Evolutionary conservation across 225 moss, liverwort and hornwort genomes (phyloP).

Genomic region (Polytrichum commune): DNA sequence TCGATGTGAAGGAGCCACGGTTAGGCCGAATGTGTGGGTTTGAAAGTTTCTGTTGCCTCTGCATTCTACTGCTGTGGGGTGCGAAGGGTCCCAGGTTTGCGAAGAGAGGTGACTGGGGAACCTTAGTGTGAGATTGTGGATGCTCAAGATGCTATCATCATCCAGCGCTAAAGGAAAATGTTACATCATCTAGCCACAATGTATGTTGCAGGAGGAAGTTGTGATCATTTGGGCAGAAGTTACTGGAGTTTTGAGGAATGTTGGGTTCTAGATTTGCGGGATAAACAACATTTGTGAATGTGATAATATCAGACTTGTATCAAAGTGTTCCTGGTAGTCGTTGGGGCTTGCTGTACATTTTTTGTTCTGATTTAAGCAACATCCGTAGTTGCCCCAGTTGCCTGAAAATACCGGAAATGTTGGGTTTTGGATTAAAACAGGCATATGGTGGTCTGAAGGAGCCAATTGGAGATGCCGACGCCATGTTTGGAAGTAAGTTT

Average conservation of each 20-base stretch:
- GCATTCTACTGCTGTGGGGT: background rate
- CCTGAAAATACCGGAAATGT: slow-evolving; percentile 10
- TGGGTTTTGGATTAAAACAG: slow-evolving; percentile 13
- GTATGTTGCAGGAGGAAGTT: background rate
- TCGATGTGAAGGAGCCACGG: no score
- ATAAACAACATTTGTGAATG: background rate
- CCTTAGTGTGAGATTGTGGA: background rate
- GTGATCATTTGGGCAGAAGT: background rate
- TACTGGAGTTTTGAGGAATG: background rate
- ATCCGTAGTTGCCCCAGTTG: background rate
- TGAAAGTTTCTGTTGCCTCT: background rate
- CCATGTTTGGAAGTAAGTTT: slow-evolving; percentile 19
- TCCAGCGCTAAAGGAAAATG: no score
- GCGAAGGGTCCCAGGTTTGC: background rate
- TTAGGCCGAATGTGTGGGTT: background rate
- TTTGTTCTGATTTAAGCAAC: slow-evolving; percentile 1
- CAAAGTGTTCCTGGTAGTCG: background rate
- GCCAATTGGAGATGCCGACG: slow-evolving; percentile 12
- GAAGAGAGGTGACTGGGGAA: background rate
- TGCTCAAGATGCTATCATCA: no score
- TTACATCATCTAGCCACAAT: no score
- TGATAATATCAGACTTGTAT: background rate
- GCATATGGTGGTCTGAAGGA: slow-evolving; percentile 12
- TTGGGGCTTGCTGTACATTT: background rate
- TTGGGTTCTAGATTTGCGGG: background rate